Base-by-base conservation (phyloP, 768 basidiomycete species). In the Lactarius hengduanensis region DNA sequence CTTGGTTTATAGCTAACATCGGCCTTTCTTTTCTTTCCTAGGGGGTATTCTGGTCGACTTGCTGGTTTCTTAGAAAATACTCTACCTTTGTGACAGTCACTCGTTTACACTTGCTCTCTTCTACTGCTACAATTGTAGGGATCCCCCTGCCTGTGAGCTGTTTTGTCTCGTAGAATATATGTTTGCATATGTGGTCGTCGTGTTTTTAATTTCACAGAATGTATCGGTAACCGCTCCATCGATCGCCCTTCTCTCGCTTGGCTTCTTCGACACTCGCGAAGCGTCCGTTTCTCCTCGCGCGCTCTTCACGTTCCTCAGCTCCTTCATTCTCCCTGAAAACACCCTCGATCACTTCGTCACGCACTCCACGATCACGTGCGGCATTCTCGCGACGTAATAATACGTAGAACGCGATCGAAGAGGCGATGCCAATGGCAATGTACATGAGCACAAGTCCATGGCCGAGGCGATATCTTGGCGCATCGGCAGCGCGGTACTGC, bases 201-300 rank as follows among this genome's bases (percentile, higher is more conserved):
- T 57, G 43, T 61, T 64, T 57, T 57, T 34, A 30, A 34, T 20
- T 57, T 82, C 73, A 89, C 54, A 86, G 73, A 18, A 78, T 84
- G 74, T 91, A 92, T 71, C 86, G 79, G 73, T 91, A 92, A 28
- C 90, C 89, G 71, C 87, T 89, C 89, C 88, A 90, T 56, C 77
- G 75, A 74, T 91, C 89, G 2, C 89, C 89, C 77, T 88, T 90
- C 70, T 85, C 86, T 63, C 79, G 74, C 77, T 86, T 88, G 53
- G 88, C 89, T 1, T 89, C 88, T 22, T 79, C 86, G 10, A 88
- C 77, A 30, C 80, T 86, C 11, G 75, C 80, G 71, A 80, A 89
- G 50, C 79, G 77, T 18, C 87, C 87, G 63, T 89, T 89, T 74
- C 77, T 81, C 69, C 80, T 80, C 53, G 78, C 55, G 65, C 78